phyloP scores from a whole-genome alignment of 306 rosid species.

The Prosopis cineraria region DNA sequence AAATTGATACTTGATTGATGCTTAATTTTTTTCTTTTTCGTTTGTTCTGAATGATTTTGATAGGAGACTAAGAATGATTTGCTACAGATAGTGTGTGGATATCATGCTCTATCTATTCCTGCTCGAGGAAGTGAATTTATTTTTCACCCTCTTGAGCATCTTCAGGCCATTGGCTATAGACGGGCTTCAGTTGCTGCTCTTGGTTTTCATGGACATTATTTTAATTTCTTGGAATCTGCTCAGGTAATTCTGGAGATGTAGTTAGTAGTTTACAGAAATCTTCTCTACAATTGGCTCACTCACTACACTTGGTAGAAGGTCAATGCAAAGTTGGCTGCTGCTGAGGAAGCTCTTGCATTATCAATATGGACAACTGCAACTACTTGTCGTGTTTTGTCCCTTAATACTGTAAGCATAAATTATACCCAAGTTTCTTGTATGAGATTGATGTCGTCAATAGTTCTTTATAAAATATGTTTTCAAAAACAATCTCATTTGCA shows the following conservation, averaged over 20 bases:
- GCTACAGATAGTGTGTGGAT: slow-evolving; percentile 85
- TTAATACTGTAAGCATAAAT: slow-evolving; percentile 69
- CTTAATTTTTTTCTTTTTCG: slow-evolving; percentile 39
- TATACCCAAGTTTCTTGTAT: slow-evolving; percentile 22
- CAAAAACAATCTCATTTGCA: background rate
- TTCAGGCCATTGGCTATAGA: slow-evolving; percentile 75
- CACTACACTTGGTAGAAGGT: slow-evolving; percentile 50
- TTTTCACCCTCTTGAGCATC: slow-evolving; percentile 92
- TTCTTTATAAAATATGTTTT: slow-evolving; percentile 21
- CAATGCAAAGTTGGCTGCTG: slow-evolving; percentile 64
- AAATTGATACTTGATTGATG: slow-evolving; percentile 37
- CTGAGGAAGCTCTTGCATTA: slow-evolving; percentile 86
- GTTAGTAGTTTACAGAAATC: background rate
- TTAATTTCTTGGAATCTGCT: slow-evolving; percentile 45
- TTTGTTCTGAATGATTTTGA: slow-evolving; percentile 35
- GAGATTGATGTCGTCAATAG: slow-evolving; percentile 16
- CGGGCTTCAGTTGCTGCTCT: slow-evolving; percentile 67
- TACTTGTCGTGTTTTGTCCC: slow-evolving; percentile 86
- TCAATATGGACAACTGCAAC: slow-evolving; percentile 91
- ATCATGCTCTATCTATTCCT: slow-evolving; percentile 75
- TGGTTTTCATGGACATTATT: slow-evolving; percentile 55
- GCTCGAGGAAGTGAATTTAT: slow-evolving; percentile 62
- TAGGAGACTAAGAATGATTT: slow-evolving; percentile 84
- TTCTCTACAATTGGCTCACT: slow-evolving; percentile 26
- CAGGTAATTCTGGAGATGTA: slow-evolving; percentile 57